Evolutionary conservation across 108 stramenopile species (phyloP).

Genomic region (Fragilaria radians): DNA sequence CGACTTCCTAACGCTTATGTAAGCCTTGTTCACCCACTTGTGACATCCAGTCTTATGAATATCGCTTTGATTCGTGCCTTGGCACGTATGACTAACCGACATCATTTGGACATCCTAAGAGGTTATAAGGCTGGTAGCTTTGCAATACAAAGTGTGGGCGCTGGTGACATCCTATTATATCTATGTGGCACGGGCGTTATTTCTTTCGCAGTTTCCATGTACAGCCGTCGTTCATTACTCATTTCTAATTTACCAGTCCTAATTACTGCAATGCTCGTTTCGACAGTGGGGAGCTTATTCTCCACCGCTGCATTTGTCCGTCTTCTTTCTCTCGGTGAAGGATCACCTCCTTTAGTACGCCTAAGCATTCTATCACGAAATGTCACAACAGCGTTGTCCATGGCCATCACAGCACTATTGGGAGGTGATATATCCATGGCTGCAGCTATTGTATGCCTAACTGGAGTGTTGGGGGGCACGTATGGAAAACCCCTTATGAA

Average conservation of each 20-base stretch:
- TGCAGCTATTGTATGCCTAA: constrained; percentile 34
- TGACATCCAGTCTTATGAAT: constrained; percentile 35
- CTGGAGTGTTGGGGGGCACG: constrained; percentile 44
- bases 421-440: constrained; percentile 43
- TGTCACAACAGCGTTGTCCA: constrained; percentile 41
- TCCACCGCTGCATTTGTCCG: constrained; percentile 40
- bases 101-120: constrained; percentile 24
- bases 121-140: constrained; percentile 33
- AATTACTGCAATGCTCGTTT: constrained; percentile 22
- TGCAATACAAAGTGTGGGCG: constrained; percentile 24
- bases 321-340: constrained; percentile 22
- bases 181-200: constrained; percentile 40
- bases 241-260: constrained; percentile 32
- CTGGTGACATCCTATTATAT: constrained; percentile 42
- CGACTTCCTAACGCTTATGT: constrained; percentile 28
- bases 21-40: constrained; percentile 42
- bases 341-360: constrained; percentile 20
- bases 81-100: no score
- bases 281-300: constrained; percentile 34
- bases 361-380: constrained; percentile 35
- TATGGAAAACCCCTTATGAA: constrained; percentile 31
- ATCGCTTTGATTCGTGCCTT: constrained; percentile 28
- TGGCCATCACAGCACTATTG: constrained; percentile 36
- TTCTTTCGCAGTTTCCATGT: constrained; percentile 40
- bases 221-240: constrained; percentile 39